Base-by-base conservation (phyloP, 345 rosid species). In the Tarenaya hassleriana region DNA sequence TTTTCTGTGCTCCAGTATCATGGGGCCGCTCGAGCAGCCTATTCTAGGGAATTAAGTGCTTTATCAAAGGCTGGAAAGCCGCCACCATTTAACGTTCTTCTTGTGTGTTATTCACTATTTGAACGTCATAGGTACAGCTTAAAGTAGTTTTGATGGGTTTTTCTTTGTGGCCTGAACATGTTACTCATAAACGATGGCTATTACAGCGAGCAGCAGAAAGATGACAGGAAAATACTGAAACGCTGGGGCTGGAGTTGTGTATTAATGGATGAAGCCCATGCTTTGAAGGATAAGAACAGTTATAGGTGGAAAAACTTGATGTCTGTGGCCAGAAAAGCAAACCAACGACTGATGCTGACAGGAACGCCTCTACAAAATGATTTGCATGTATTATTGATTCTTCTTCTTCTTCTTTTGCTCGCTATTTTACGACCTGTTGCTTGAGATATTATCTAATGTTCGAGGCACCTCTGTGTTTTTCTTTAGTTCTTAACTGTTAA, bases 321-420 rank as follows among this genome's bases (percentile, higher is more conserved):
- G 95, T 85, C 91, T 53, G 83, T 81, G 51, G 90, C 98, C 52
- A 69, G 83, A 70, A 83, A 81, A 47, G 98, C 97, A 27, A 92
- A 88, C 68, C 98, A 88, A 64, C 95, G 95, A 27, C 77, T 88
- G 49, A 85, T 88, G 97, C 80, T 92, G 32, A 92, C 98, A n/a
- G 98, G 98, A 61, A 92, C 97, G 2, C 97, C 97, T 0, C 80
- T 92, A n/a, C 97, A 88, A 68, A 92, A 92, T 72, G 98, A 92
- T 83, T 74, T 92, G 66, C 94, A 85, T 77, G 95, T 88, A 88
- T 49, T 13, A 32, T 40, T 68, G 50, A 16, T 52, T 58, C 58
- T 33, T 48, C 2, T 46, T 39, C 9, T 33, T 50, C 1, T 57
- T n/a, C n/a, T n/a, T n/a, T n/a, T n/a, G n/a, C n/a, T n/a, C n/a